phyloP scores from a whole-genome alignment of 768 basidiomycete species.

The Grammothele lineata region DNA sequence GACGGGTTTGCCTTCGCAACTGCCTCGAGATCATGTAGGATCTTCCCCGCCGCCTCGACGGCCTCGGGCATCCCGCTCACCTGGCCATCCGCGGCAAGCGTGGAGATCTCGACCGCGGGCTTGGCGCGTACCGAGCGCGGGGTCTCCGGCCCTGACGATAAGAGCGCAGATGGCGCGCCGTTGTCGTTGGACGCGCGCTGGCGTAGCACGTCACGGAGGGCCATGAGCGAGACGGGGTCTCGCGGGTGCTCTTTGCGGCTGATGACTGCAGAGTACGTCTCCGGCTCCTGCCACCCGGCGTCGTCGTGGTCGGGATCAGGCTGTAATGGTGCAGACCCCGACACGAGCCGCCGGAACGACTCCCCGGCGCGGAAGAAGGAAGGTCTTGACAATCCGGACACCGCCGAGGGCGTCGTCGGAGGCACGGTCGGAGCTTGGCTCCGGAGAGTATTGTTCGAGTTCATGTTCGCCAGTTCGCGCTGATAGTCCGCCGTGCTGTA shows the following conservation, averaged over 20 bases:
- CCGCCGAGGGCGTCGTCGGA: conserved; percentile 18
- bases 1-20: conserved; percentile 23
- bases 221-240: conserved; percentile 49
- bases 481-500: conserved; percentile 59
- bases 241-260: conserved; percentile 60
- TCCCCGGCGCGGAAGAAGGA: conserved; percentile 47
- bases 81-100: conserved; percentile 46
- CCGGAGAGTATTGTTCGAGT: neutral
- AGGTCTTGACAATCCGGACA: conserved; percentile 24
- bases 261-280: conserved; percentile 56
- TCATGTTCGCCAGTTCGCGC: conserved; percentile 32
- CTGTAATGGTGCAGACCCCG: conserved; percentile 28
- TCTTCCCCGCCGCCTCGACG: conserved; percentile 37
- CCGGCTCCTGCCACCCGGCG: conserved; percentile 55
- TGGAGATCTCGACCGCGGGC: conserved; percentile 53
- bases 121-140: conserved; percentile 50
- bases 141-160: conserved; percentile 14
- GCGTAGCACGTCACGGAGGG: conserved; percentile 59
- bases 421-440: conserved; percentile 7
- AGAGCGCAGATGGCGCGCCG: conserved; percentile 19
- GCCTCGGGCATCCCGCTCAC: conserved; percentile 35
- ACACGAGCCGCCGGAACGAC: conserved; percentile 47
- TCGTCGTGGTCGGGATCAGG: conserved; percentile 62
- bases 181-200: conserved; percentile 42
- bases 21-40: conserved; percentile 42